Conservation (phyloP, 441 rosid genomes). For the Macaranga tanarius region DNA sequence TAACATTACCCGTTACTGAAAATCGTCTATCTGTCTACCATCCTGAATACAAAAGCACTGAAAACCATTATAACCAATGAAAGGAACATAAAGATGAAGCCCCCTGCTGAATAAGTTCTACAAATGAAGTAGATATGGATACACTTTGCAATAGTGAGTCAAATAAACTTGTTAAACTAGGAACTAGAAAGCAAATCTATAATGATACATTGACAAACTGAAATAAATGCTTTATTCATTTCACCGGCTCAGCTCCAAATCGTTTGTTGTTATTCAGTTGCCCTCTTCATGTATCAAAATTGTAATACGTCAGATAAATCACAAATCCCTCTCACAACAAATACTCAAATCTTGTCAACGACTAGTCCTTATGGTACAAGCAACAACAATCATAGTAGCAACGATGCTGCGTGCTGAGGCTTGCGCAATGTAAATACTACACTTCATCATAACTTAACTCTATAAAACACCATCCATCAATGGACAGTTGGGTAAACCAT, state of each 20-base stretch:
- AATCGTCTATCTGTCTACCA: too few relatives aligned
- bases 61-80: too few relatives aligned
- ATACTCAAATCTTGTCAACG: conserved; percentile 15
- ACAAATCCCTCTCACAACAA: conserved; percentile 11
- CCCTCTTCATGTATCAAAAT: not conserved
- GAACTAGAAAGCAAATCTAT: not conserved
- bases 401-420: conserved; percentile 7
- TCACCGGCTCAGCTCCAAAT: not conserved
- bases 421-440: not conserved
- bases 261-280: not conserved
- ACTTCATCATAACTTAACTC: not conserved
- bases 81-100: too few relatives aligned
- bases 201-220: conserved; percentile 3
- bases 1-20: too few relatives aligned
- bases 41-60: too few relatives aligned
- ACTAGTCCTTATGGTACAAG: conserved; percentile 24
- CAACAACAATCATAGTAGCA: conserved; percentile 18
- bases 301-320: conserved; percentile 8
- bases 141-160: too few relatives aligned
- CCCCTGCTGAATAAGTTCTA: conserved; percentile 9
- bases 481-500: conserved; percentile 35
- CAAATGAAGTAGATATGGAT: conserved; percentile 1
- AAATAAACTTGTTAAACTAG: not conserved
- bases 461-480: conserved; percentile 43
- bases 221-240: not conserved